These are phyloP conservation scores for Entoloma clypeatum DNA, from an alignment of 1,284 basidiomycete species.

Conservation along the genomic window DNA sequence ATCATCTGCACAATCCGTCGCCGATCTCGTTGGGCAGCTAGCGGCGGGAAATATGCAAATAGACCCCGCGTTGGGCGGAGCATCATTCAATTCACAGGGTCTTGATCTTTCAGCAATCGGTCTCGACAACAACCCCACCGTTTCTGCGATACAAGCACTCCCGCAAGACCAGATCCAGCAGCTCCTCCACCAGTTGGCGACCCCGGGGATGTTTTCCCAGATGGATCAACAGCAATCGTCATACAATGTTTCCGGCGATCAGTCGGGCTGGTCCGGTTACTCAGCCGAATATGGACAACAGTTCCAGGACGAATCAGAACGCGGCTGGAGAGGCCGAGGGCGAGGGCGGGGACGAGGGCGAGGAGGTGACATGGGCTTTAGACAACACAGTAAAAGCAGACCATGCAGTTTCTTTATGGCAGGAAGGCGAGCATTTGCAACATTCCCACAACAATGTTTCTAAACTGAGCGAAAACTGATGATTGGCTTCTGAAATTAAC, in stretches of 20 bases:
- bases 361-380: slow-evolving; percentile 57
- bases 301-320: slow-evolving; percentile 42
- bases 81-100: slow-evolving; percentile 27
- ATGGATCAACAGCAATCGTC: slow-evolving; percentile 29
- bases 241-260: slow-evolving; percentile 26
- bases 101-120: slow-evolving; percentile 31
- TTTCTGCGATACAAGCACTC: slow-evolving; percentile 39
- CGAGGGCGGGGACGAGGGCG: slow-evolving; percentile 38
- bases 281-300: slow-evolving; percentile 33
- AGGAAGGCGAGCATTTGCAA: slow-evolving; percentile 83
- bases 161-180: slow-evolving; percentile 61
- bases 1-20: slow-evolving; percentile 44
- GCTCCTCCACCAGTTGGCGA: slow-evolving; percentile 50
- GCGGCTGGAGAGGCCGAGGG: slow-evolving; percentile 42
- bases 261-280: slow-evolving; percentile 15
- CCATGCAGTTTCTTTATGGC: slow-evolving; percentile 82
- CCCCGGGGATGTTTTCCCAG: slow-evolving; percentile 9
- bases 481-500: slow-evolving; percentile 40
- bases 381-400: slow-evolving; percentile 76
- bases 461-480: slow-evolving; percentile 47
- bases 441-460: slow-evolving; percentile 35
- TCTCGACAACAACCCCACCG: slow-evolving; percentile 36
- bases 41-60: slow-evolving; percentile 34
- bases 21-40: slow-evolving; percentile 67
- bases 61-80: slow-evolving; percentile 23